Percentiles rank a stretch among this genome's conserved stretches.
phyloP scores from a whole-genome alignment of 768 basidiomycete species.

The Russula griseocarnosa region DNA sequence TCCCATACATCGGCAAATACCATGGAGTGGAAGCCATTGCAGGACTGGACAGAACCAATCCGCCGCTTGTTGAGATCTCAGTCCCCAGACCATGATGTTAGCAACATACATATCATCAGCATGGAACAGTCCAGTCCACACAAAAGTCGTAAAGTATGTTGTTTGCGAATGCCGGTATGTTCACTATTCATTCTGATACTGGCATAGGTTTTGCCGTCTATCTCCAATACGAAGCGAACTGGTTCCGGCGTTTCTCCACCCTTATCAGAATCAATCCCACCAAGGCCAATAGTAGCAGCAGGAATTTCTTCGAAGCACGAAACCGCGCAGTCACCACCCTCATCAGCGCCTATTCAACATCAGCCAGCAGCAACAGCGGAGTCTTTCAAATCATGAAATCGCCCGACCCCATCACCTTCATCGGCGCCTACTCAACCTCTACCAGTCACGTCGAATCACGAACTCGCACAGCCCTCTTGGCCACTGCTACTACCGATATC shows the following conservation, averaged over 20 bases:
- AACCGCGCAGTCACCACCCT: not conserved
- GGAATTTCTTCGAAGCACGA: not conserved
- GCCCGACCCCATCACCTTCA: not conserved
- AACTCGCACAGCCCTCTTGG: not conserved
- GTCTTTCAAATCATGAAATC: not conserved
- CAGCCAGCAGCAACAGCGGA: not conserved
- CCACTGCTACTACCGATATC: not conserved
- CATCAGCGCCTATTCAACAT: not conserved
- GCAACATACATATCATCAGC: slow-evolving; percentile 3
- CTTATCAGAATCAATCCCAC: too few species aligned
- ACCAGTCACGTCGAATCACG: not conserved
- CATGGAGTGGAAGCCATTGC: not conserved
- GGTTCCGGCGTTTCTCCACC: not conserved
- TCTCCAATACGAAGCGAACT: not conserved
- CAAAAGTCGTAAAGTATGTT: not conserved
- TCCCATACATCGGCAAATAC: not conserved
- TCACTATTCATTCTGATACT: not conserved
- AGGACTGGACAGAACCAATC: slow-evolving; percentile 15
- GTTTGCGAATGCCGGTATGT: not conserved
- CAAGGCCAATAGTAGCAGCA: not conserved
- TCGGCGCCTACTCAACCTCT: not conserved
- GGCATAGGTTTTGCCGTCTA: not conserved
- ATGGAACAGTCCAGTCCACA: not conserved
- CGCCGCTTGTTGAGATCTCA: not conserved
- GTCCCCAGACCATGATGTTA: not conserved